Base-by-base conservation (phyloP, 495 filamentous ascomycete species). In the Aspergillus ostianus region DNA sequence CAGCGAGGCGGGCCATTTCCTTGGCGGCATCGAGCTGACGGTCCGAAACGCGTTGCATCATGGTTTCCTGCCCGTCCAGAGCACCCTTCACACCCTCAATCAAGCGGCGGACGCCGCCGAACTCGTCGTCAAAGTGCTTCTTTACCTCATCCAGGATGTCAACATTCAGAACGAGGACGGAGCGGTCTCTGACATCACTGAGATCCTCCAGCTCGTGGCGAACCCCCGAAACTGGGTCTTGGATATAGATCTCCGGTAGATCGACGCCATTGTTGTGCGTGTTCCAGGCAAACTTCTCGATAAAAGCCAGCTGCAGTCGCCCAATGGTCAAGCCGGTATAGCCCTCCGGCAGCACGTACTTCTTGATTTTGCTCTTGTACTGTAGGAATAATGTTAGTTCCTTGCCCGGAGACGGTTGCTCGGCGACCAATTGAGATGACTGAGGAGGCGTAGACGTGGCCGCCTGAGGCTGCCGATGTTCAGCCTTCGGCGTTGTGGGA, bases 281-380 rank as follows among this genome's bases (percentile, higher is more conserved):
- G 64, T 94, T 97, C 92, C 96, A 98, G 7, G 92, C 92, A 66
- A 98, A 98, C 66, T 97, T 98, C 63, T 98, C 95, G 64, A 98
- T 98, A 71, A 98, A 98, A n/a, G 93, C 93, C 32, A 98, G 82
- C 67, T 98, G 94, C 57, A 98, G 75, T 12, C 92, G 84, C 10
- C 90, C 91, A 55, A 96, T 86, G 19, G 92, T 92, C 17, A 98
- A 78, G 48, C 90, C 91, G 10, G 86, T 84, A 58, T 86, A 87
- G 5, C 92, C 93, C 65, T 93, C 93, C 2, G 90, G 75, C 12
- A 98, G 83, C 8, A 96, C 85, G 67, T 93, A 96, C 66, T 98
- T 98, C 76, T 97, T 97, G 59, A 98, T 94, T 67, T 93, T 92
- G 60, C 88, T 93, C 65, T 92, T 96, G 74, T 97, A 96, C 75